Conservation (phyloP, 345 rosid species). For the Populus pruinosa region DNA sequence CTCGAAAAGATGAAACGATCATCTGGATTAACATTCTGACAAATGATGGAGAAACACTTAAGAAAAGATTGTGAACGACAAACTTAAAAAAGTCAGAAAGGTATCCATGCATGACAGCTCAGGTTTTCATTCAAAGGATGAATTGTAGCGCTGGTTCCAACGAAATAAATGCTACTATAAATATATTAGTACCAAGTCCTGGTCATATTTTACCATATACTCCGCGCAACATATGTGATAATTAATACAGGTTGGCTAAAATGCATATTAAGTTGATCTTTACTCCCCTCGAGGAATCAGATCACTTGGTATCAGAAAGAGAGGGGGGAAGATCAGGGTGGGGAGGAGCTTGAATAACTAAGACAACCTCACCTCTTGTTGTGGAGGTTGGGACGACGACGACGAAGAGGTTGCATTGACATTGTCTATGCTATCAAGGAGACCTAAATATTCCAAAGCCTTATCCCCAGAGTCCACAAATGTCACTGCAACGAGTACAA, state of each 20-base stretch:
- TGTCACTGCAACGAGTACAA: constrained; percentile 37
- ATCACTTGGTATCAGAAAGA: background rate
- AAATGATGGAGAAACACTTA: background rate
- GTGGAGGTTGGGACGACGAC: constrained; percentile 17
- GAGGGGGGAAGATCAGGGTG: background rate
- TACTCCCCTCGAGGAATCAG: background rate
- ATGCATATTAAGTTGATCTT: background rate
- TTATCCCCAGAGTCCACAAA: constrained; percentile 52
- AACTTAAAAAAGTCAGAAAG: background rate
- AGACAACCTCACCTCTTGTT: constrained; percentile 22
- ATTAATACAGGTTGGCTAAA: background rate
- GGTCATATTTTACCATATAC: background rate
- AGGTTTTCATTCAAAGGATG: background rate
- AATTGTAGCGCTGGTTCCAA: background rate
- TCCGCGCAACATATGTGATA: background rate
- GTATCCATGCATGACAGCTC: background rate
- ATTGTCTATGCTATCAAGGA: constrained; percentile 23
- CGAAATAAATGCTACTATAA: background rate
- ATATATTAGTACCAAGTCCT: background rate
- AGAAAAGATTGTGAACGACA: background rate
- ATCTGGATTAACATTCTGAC: background rate
- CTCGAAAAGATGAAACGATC: background rate
- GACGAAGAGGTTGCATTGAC: constrained; percentile 11
- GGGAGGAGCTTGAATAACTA: background rate
- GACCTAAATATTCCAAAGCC: constrained; percentile 56